These are phyloP conservation scores for Kazachstania sp. DNA, from an alignment of 1,139 yeast species.

Conservation along the genomic window DNA sequence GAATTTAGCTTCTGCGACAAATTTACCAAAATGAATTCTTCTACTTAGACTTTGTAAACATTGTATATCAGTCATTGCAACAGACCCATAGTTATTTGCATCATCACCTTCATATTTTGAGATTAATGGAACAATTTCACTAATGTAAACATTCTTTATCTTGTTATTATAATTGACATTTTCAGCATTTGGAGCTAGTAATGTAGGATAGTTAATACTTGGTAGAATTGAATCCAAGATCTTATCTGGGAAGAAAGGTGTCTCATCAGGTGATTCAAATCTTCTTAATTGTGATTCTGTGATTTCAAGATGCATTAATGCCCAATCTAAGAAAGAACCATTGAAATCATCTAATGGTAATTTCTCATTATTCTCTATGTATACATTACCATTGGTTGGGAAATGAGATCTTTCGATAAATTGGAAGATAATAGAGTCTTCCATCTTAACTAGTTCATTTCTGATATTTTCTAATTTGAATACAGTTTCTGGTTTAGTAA, in stretches of 20 bases:
- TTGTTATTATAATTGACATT: constrained; percentile 69
- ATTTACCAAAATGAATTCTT: constrained; percentile 92
- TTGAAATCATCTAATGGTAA: constrained; percentile 53
- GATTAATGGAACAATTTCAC: constrained; percentile 63
- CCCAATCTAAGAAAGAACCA: constrained; percentile 85
- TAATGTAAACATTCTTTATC: constrained; percentile 59
- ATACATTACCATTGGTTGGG: constrained; percentile 65
- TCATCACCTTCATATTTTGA: constrained; percentile 68
- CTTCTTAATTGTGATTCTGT: constrained; percentile 81
- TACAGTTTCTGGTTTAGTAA: constrained; percentile 74
- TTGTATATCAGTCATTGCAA: constrained; percentile 77
- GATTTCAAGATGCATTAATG: constrained; percentile 64
- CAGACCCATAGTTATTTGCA: constrained; percentile 78
- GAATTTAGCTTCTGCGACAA: constrained; percentile 93
- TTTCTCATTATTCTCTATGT: constrained; percentile 41
- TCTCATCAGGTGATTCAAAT: constrained; percentile 90
- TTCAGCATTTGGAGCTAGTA: constrained; percentile 63
- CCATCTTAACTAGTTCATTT: constrained; percentile 81
- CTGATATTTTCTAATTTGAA: constrained; percentile 76
- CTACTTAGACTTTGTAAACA: constrained; percentile 84
- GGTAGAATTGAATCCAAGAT: constrained; percentile 69
- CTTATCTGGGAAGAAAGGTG: constrained; percentile 75
- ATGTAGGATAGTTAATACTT: constrained; percentile 64
- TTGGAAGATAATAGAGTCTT: constrained; percentile 87
- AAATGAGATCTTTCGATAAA: constrained; percentile 91